Evolutionary conservation across 495 filamentous ascomycete species (phyloP).

Genomic region (Venustampulla echinocandica): DNA sequence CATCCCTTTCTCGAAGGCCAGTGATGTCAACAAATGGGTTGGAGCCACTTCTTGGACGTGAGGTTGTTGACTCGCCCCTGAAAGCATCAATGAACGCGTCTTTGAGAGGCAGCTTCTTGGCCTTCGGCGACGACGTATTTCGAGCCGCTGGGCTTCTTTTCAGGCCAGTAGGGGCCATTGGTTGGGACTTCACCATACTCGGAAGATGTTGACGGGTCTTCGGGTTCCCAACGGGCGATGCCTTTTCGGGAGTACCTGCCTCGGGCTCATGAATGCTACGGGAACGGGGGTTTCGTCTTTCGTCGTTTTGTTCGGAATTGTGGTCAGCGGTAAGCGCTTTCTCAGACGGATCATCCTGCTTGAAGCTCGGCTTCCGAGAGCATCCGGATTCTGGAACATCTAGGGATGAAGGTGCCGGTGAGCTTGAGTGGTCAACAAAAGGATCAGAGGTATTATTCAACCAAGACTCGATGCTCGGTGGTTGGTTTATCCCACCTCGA

Average conservation of each 20-base stretch:
- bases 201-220: slow-evolving; percentile 14
- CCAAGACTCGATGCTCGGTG: slow-evolving; percentile 67
- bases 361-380: slow-evolving; percentile 8
- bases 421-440: slow-evolving; percentile 50
- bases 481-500: slow-evolving; percentile 36
- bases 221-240: not conserved
- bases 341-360: slow-evolving; percentile 11
- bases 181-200: slow-evolving; percentile 15
- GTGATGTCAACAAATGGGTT: slow-evolving; percentile 6
- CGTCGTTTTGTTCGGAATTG: not conserved
- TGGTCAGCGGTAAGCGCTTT: slow-evolving; percentile 4
- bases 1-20: slow-evolving; percentile 22
- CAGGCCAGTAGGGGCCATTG: slow-evolving; percentile 27
- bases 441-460: slow-evolving; percentile 64
- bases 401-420: slow-evolving; percentile 21
- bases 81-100: slow-evolving; percentile 46
- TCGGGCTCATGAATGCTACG: not conserved
- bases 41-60: slow-evolving; percentile 2
- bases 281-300: not conserved
- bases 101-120: slow-evolving; percentile 29
- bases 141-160: slow-evolving; percentile 42
- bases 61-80: slow-evolving; percentile 41
- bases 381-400: slow-evolving; percentile 3
- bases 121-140: slow-evolving; percentile 32
- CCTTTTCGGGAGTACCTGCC: not conserved